Percentiles rank a stretch among this genome's conserved stretches.
Evolutionary conservation across 371 early-diverging fungal genomes (phyloP).

Genomic region (Dichotomocladium elegans): DNA sequence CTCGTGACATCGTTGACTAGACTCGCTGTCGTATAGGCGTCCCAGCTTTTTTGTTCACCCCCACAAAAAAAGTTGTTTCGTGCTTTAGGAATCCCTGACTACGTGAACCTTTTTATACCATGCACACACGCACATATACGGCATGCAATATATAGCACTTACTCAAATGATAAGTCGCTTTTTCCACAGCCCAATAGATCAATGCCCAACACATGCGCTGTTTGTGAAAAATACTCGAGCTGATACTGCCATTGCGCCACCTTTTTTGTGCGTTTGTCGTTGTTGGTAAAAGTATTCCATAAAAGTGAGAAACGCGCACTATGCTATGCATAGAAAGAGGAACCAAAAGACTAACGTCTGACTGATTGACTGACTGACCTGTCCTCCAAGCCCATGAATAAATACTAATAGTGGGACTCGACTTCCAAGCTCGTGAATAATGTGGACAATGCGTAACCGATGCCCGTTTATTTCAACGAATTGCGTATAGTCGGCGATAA

Average conservation of each 20-base stretch:
- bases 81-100: too few species aligned
- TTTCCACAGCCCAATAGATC: conserved; percentile 68
- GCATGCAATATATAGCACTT: neutral
- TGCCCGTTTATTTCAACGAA: conserved; percentile 55
- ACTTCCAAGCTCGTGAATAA: conserved; percentile 63
- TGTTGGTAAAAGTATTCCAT: neutral
- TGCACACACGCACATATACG: neutral
- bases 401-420: conserved; percentile 66
- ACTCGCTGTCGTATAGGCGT: conserved; percentile 54
- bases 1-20: conserved; percentile 51
- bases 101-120: conserved; percentile 3
- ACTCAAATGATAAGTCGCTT: conserved; percentile 42
- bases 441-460: conserved; percentile 60
- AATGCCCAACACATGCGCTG: conserved; percentile 64
- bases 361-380: conserved; percentile 35
- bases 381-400: conserved; percentile 72
- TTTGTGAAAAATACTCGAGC: conserved; percentile 63
- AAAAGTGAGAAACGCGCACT: neutral
- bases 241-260: conserved; percentile 65
- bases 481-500: conserved; percentile 47
- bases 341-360: neutral
- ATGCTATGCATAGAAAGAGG: too few species aligned
- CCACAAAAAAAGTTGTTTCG: too few species aligned
- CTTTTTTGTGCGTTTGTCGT: conserved; percentile 20
- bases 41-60: conserved; percentile 45